These are phyloP conservation scores for Mortierella alpina DNA, from an alignment of 192 early-diverging fungal species.

Conservation along the genomic window DNA sequence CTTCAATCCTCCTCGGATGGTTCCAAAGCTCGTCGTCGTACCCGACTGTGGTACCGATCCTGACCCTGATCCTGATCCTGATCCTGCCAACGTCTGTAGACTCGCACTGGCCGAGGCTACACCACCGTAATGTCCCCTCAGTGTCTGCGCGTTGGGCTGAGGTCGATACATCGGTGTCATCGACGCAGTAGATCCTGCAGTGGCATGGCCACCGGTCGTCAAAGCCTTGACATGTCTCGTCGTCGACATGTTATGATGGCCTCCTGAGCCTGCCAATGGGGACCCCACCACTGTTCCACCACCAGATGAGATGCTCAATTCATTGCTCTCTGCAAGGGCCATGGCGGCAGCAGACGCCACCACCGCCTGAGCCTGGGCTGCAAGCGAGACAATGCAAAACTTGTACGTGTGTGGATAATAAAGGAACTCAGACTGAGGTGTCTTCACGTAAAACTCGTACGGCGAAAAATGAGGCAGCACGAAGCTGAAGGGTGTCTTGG, in stretches of 20 bases:
- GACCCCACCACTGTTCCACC: background rate
- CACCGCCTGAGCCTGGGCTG: slow-evolving; percentile 28
- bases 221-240: background rate
- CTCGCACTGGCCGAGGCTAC: background rate
- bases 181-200: slow-evolving; percentile 8
- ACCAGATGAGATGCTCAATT: background rate
- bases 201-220: background rate
- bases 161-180: background rate
- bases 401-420: slow-evolving; percentile 60
- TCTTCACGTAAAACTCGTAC: slow-evolving; percentile 61
- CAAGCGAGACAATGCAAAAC: slow-evolving; percentile 51
- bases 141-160: background rate
- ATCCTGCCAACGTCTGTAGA: background rate
- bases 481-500: slow-evolving; percentile 55
- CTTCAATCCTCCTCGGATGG: background rate
- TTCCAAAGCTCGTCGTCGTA: background rate
- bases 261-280: background rate
- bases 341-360: slow-evolving; percentile 20
- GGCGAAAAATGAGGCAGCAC: slow-evolving; percentile 53
- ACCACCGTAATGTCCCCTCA: background rate
- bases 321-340: slow-evolving; percentile 17
- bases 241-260: background rate
- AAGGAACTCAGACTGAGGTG: slow-evolving; percentile 58
- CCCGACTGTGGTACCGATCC: background rate
- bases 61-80: background rate